A percentile compares a stretch with the other conserved stretches of the same genome.
Evolutionary conservation across 169 alveolate species (phyloP).

Genomic region (Plasmodium ovale): DNA sequence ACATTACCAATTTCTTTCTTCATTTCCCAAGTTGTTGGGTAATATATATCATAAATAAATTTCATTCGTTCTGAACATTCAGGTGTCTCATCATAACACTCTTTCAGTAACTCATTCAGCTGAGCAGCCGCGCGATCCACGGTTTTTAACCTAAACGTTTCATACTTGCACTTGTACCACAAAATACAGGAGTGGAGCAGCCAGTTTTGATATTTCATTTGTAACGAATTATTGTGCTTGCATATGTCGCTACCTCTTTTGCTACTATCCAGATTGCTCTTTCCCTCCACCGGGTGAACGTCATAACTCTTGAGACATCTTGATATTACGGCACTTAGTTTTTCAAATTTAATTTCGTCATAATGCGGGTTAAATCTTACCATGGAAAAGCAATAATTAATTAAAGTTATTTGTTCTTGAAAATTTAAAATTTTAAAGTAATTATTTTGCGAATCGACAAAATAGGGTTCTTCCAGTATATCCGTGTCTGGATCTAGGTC

Average conservation of each 20-base stretch:
- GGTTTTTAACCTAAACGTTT: conserved; percentile 79
- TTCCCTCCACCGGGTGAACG: not conserved
- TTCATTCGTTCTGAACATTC: conserved; percentile 73
- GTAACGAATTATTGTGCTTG: conserved; percentile 47
- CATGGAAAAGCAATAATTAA: conserved; percentile 77
- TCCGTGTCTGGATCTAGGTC: conserved; percentile 83
- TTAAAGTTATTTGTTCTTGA: conserved; percentile 80
- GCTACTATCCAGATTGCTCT: not conserved
- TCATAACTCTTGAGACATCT: conserved; percentile 78
- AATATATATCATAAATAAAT: conserved; percentile 80
- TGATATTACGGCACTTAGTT: conserved; percentile 80
- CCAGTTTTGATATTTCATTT: conserved; percentile 76
- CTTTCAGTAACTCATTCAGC: conserved; percentile 79
- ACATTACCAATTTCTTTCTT: conserved; percentile 81
- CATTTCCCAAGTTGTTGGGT: conserved; percentile 83
- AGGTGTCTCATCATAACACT: conserved; percentile 69
- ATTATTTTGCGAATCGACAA: conserved; percentile 77
- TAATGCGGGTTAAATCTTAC: conserved; percentile 77
- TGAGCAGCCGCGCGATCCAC: conserved; percentile 85
- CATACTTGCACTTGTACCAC: conserved; percentile 84
- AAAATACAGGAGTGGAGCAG: conserved; percentile 79
- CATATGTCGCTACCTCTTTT: not conserved
- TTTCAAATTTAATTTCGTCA: conserved; percentile 83
- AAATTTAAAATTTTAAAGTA: conserved; percentile 58
- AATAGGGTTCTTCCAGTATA: conserved; percentile 83